Evolutionary conservation across 2,329 filamentous ascomycete species (phyloP).

Genomic region (Hypoxylon sp.): DNA sequence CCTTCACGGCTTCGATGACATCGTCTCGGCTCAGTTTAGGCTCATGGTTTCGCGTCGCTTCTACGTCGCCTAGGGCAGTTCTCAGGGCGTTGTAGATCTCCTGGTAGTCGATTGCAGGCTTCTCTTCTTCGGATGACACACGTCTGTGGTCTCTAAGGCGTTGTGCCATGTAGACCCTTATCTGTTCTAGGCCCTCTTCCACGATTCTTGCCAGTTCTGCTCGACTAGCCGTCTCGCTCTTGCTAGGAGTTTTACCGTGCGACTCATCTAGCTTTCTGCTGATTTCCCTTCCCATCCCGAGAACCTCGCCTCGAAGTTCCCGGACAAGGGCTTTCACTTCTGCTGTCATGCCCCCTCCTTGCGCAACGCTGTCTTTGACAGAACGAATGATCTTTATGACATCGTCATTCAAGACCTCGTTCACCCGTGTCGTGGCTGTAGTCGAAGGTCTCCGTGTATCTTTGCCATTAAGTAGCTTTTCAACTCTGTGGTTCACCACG

Average conservation of each 20-base stretch:
- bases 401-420: constrained; percentile 78
- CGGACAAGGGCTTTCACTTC: constrained; percentile 92
- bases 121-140: constrained; percentile 72
- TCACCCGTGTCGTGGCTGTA: constrained; percentile 58
- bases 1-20: constrained; percentile 85
- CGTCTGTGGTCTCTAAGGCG: constrained; percentile 81
- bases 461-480: constrained; percentile 60
- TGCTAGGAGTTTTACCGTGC: constrained; percentile 59
- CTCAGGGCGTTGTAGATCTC: constrained; percentile 89
- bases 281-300: constrained; percentile 94
- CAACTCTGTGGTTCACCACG: constrained; percentile 57
- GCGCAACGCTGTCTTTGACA: constrained; percentile 91
- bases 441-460: constrained; percentile 61
- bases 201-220: constrained; percentile 83
- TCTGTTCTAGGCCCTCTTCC: constrained; percentile 81
- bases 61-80: constrained; percentile 75
- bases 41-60: constrained; percentile 61
- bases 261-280: constrained; percentile 86
- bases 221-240: constrained; percentile 66
- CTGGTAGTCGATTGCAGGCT: constrained; percentile 78
- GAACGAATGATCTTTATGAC: constrained; percentile 84
- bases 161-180: constrained; percentile 86
- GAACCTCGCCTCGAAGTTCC: constrained; percentile 89
- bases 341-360: constrained; percentile 88
- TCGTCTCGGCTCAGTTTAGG: constrained; percentile 79